Evolutionary conservation across 2,329 filamentous ascomycete species (phyloP).

Genomic region (Sporothrix phasma): DNA sequence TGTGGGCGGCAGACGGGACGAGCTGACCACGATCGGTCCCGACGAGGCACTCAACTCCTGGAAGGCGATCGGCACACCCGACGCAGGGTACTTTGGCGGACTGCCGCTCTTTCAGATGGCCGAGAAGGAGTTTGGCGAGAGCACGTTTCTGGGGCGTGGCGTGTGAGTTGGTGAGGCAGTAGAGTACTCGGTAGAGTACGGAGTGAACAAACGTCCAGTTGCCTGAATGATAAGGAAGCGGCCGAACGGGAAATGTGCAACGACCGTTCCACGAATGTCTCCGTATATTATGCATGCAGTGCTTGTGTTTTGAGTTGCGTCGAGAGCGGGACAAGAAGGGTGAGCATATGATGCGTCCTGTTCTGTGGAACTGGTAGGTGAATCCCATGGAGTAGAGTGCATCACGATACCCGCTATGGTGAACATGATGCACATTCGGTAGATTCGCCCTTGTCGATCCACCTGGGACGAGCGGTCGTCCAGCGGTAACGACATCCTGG

Average conservation of each 20-base stretch:
- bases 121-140: constrained; percentile 23
- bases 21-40: constrained; percentile 19
- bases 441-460: constrained; percentile 3
- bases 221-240: neutral
- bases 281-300: neutral
- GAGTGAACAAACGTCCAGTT: no score
- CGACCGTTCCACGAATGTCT: neutral
- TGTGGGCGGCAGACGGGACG: constrained; percentile 47
- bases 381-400: neutral
- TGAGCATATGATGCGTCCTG: neutral
- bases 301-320: neutral
- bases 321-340: neutral
- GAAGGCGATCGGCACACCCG: constrained; percentile 19
- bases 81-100: constrained; percentile 20
- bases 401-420: neutral
- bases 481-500: neutral
- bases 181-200: no score
- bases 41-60: constrained; percentile 21
- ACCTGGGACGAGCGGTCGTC: neutral
- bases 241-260: neutral
- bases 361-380: neutral
- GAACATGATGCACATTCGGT: neutral
- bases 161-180: constrained; percentile 1
- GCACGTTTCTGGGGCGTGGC: constrained; percentile 21
- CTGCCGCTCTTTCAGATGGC: constrained; percentile 24